A percentile compares a stretch with the other conserved stretches of the same genome.
Evolutionary conservation across 176 grass and related monocot genomes (phyloP).

Genomic region (Oryza glumipatula): DNA sequence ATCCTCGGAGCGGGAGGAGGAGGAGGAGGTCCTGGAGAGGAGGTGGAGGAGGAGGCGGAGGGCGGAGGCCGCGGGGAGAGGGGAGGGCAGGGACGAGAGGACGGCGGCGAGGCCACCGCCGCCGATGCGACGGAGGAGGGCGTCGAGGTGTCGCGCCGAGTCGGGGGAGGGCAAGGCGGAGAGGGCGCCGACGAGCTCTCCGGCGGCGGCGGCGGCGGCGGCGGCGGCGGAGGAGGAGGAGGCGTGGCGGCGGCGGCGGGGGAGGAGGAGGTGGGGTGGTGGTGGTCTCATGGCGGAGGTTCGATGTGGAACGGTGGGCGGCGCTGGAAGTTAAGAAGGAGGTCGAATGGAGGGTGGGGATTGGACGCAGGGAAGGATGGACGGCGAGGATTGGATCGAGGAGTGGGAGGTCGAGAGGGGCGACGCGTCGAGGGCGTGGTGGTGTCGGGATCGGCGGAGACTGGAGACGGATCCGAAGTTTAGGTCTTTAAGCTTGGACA

Average conservation of each 20-base stretch:
- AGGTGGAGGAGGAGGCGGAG: conserved; percentile 45
- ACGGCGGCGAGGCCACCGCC: conserved; percentile 37
- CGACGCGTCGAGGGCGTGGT: conserved; percentile 2
- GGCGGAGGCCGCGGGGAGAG: conserved; percentile 35
- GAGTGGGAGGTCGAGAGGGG: not conserved
- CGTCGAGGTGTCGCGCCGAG: conserved; percentile 32
- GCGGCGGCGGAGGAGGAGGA: conserved; percentile 23
- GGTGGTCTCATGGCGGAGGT: conserved; percentile 68
- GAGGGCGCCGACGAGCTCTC: conserved; percentile 23
- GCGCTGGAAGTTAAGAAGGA: conserved; percentile 11
- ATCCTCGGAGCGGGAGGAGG: conserved; percentile 8
- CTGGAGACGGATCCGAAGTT: not conserved
- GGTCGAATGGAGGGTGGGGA: not conserved
- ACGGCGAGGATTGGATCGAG: conserved; percentile 29
- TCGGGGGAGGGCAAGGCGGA: conserved; percentile 37
- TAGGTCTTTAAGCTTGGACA: not conserved
- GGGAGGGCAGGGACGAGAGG: conserved; percentile 44
- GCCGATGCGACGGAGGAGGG: conserved; percentile 50
- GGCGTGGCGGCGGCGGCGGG: conserved; percentile 18
- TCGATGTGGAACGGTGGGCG: not conserved
- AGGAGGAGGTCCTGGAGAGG: conserved; percentile 19
- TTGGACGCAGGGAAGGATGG: not conserved
- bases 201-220: not conserved
- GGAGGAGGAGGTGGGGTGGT: not conserved
- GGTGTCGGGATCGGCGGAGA: not conserved